These are phyloP conservation scores for Termitomyces sp. DNA, from an alignment of 768 basidiomycete species.

Conservation along the genomic window DNA sequence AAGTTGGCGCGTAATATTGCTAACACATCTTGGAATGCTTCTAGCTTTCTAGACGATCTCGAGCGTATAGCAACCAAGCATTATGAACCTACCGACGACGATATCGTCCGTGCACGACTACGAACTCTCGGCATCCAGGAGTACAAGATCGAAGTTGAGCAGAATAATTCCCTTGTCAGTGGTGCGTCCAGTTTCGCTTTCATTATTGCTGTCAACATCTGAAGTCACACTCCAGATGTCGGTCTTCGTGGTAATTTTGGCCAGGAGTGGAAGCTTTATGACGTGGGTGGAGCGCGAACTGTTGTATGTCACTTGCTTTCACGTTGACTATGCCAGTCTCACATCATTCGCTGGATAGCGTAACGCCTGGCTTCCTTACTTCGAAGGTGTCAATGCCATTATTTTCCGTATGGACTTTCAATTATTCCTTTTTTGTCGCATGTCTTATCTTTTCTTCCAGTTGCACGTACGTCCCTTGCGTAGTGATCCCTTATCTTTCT, in stretches of 20 bases:
- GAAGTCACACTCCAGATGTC: constrained; percentile 2
- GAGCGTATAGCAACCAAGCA: constrained; percentile 49
- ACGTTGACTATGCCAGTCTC: background rate
- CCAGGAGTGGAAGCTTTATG: constrained; percentile 63
- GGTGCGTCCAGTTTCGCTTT: constrained; percentile 4
- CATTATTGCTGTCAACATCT: background rate
- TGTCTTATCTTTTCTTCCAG: constrained; percentile 28
- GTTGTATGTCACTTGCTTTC: constrained; percentile 33
- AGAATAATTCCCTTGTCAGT: constrained; percentile 20
- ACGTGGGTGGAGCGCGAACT: constrained; percentile 65
- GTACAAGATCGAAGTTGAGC: constrained; percentile 52
- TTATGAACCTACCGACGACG: constrained; percentile 59
- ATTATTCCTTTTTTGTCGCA: constrained; percentile 6
- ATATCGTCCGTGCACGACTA: constrained; percentile 66
- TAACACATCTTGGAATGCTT: background rate
- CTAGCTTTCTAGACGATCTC: constrained; percentile 67
- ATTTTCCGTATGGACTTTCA: constrained; percentile 60
- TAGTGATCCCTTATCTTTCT: background rate
- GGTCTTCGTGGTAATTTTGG: constrained; percentile 26
- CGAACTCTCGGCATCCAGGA: constrained; percentile 72
- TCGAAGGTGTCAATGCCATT: constrained; percentile 71
- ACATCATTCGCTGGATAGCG: constrained; percentile 38
- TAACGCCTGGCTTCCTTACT: constrained; percentile 69
- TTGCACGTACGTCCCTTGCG: constrained; percentile 43
- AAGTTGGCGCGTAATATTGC: background rate